Evolutionary conservation across 805 yeast genomes (phyloP).

Genomic region (Debaryomyces castellii): DNA sequence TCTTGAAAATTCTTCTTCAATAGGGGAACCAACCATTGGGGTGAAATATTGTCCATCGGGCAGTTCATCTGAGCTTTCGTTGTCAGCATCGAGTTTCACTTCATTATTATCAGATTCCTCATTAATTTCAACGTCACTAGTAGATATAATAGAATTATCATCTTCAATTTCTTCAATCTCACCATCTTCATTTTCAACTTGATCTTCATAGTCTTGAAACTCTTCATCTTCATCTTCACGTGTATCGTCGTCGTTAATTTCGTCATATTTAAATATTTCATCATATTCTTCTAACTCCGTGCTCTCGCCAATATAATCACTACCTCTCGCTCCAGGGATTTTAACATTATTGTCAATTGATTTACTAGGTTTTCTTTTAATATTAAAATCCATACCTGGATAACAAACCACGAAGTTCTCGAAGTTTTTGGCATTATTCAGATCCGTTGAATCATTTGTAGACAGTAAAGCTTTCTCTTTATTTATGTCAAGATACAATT

Average conservation of each 20-base stretch:
- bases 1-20: neutral
- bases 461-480: constrained; percentile 2
- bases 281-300: constrained; percentile 2
- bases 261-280: constrained; percentile 11
- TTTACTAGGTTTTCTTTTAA: constrained; percentile 1
- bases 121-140: neutral
- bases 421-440: constrained; percentile 9
- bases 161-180: constrained; percentile 10
- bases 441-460: neutral
- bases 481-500: constrained; percentile 16
- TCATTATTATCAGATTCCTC: neutral
- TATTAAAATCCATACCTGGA: constrained; percentile 29
- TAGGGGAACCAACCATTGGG: neutral
- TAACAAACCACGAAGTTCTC: constrained; percentile 30
- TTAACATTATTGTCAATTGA: neutral
- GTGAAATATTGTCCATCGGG: neutral
- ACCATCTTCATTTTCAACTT: constrained; percentile 13
- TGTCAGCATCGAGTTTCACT: neutral
- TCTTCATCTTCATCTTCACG: constrained; percentile 19
- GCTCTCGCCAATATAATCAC: neutral
- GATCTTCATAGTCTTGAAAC: constrained; percentile 12
- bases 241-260: constrained; percentile 12
- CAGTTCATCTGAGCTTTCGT: neutral
- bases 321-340: neutral
- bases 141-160: neutral